phyloP scores from a whole-genome alignment of 306 rosid species.

The Medicago truncatula region DNA sequence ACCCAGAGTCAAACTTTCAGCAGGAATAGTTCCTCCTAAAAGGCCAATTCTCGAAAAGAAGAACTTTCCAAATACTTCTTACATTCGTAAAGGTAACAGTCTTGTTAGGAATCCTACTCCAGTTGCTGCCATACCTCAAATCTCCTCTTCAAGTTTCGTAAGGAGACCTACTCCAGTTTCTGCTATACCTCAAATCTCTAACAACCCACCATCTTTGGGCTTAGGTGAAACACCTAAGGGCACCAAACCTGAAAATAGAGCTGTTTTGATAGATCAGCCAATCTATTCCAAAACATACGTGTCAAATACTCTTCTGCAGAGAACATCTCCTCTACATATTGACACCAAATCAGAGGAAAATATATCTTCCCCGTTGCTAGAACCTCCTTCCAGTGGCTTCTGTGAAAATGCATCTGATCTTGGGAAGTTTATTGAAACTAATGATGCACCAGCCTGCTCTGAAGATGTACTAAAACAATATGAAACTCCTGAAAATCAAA shows the following conservation, averaged over 20 bases:
- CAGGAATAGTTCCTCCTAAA: constrained; percentile 53
- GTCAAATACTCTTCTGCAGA: constrained; percentile 23
- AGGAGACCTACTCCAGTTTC: constrained; percentile 67
- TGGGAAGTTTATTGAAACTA: constrained; percentile 44
- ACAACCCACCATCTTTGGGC: constrained; percentile 51
- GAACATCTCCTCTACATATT: constrained; percentile 27
- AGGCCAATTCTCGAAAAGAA: constrained; percentile 55
- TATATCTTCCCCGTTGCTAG: constrained; percentile 49
- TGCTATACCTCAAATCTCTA: constrained; percentile 52
- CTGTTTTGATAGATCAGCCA: constrained; percentile 48
- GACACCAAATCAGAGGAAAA: constrained; percentile 51
- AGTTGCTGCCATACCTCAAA: constrained; percentile 58
- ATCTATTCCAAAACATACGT: constrained; percentile 45
- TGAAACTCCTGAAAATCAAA: constrained; percentile 57
- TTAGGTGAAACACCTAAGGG: constrained; percentile 52
- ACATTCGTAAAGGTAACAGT: constrained; percentile 95
- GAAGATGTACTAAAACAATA: constrained; percentile 49
- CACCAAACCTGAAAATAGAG: constrained; percentile 50
- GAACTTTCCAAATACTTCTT: constrained; percentile 66
- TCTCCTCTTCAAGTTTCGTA: constrained; percentile 55
- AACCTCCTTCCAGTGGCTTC: constrained; percentile 53
- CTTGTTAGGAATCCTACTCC: constrained; percentile 66
- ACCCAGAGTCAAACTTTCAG: constrained; percentile 46
- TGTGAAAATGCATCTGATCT: constrained; percentile 53
- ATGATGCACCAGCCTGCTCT: constrained; percentile 46